Percentiles rank a stretch among this genome's conserved stretches.
These are phyloP conservation scores for Physcomitrellopsis africana DNA, from an alignment of 225 moss, liverwort and hornwort species.

Conservation along the genomic window DNA sequence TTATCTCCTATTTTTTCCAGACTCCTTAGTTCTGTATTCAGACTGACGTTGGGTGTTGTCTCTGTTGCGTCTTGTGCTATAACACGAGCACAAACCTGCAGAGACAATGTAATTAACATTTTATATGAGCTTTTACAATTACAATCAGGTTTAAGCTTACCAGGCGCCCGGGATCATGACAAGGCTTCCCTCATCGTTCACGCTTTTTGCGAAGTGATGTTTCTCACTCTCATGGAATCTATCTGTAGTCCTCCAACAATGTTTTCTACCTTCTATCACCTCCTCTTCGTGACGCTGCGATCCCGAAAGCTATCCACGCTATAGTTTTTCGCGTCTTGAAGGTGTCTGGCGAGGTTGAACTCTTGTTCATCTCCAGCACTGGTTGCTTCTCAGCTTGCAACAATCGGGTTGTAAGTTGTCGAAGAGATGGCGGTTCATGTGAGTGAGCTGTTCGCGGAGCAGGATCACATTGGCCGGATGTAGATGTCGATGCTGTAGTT, in stretches of 20 bases:
- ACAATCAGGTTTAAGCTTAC: neutral
- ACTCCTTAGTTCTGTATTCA: constrained; percentile 57
- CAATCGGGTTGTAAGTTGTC: constrained; percentile 6
- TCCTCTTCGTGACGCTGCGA: neutral
- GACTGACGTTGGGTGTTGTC: constrained; percentile 45
- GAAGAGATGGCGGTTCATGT: constrained; percentile 1
- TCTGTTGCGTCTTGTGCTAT: constrained; percentile 51
- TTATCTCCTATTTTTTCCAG: constrained; percentile 56
- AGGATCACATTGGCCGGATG: neutral
- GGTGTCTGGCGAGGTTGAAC: neutral
- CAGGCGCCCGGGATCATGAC: neutral
- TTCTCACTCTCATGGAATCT: neutral
- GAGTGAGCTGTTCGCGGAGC: constrained; percentile 8
- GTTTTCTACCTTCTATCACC: neutral
- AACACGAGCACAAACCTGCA: constrained; percentile 40
- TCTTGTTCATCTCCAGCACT: neutral
- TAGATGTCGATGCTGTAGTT: neutral
- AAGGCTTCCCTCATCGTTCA: neutral
- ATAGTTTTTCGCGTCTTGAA: neutral
- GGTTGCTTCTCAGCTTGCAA: constrained; percentile 1
- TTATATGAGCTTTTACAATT: constrained; percentile 12
- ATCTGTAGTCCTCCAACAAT: no score
- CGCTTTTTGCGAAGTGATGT: neutral
- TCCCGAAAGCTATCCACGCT: neutral
- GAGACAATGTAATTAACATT: constrained; percentile 37